Conservation (phyloP, 768 basidiomycete genomes). For the Suillus fuscotomentosus region DNA sequence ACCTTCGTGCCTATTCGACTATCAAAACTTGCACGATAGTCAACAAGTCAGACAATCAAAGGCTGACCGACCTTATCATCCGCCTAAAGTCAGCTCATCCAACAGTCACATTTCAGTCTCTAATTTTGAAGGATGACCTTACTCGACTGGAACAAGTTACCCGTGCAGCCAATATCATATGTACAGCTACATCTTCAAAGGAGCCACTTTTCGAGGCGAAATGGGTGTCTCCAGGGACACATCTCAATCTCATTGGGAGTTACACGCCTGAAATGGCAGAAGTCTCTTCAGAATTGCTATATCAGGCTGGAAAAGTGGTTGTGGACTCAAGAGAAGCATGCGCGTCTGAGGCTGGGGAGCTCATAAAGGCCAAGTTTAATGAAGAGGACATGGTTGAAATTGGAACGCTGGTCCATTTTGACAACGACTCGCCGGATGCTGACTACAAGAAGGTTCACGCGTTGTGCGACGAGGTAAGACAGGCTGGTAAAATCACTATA, state of each 20-base stretch:
- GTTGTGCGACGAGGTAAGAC: conserved; percentile 13
- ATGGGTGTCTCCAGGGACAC: conserved; percentile 61
- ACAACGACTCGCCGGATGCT: conserved; percentile 1
- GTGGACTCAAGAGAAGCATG: conserved; percentile 79
- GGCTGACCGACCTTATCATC: conserved; percentile 40
- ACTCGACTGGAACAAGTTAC: neutral
- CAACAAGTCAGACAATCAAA: conserved; percentile 55
- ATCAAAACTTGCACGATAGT: conserved; percentile 56
- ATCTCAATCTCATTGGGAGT: conserved; percentile 77
- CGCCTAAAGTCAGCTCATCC: conserved; percentile 30
- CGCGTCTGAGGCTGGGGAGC: conserved; percentile 76
- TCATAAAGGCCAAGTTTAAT: conserved; percentile 53
- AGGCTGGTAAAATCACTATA: conserved; percentile 57
- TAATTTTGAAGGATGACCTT: conserved; percentile 11
- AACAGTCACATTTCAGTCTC: conserved; percentile 12
- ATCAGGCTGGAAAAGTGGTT: conserved; percentile 53
- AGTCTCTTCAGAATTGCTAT: conserved; percentile 57
- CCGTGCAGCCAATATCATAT: conserved; percentile 54
- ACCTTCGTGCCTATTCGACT: conserved; percentile 55
- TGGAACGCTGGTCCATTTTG: conserved; percentile 52
- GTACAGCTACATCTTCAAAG: conserved; percentile 72
- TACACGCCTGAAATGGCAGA: conserved; percentile 84
- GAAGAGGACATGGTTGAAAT: conserved; percentile 57
- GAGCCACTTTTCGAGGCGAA: conserved; percentile 66
- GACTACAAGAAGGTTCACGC: conserved; percentile 10